These are phyloP conservation scores for Coprinopsis sp. DNA, from an alignment of 768 basidiomycete genomes.

Conservation along the genomic window DNA sequence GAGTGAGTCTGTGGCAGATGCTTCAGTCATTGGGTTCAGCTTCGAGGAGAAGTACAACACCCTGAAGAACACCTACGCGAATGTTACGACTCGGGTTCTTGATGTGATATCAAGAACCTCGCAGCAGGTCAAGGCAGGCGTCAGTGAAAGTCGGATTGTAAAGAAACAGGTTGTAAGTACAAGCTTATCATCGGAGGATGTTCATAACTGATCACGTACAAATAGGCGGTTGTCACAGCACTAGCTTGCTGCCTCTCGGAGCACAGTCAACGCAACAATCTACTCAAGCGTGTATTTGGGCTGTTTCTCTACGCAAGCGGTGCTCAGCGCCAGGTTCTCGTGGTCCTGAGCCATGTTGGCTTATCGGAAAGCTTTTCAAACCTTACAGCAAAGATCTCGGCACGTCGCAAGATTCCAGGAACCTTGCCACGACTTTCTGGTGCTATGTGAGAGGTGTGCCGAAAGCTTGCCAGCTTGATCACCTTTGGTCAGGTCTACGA, in stretches of 20 bases:
- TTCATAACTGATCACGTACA: too few species aligned
- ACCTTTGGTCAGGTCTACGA: constrained; percentile 26
- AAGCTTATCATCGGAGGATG: too few species aligned
- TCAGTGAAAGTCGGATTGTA: neutral
- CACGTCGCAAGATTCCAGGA: constrained; percentile 8
- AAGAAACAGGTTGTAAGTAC: neutral
- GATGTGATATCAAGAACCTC: neutral
- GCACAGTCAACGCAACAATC: constrained; percentile 29
- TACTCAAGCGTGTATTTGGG: constrained; percentile 19
- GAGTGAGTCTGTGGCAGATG: neutral
- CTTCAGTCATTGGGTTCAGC: neutral
- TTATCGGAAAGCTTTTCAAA: constrained; percentile 25
- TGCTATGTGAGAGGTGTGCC: constrained; percentile 15
- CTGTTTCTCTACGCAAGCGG: constrained; percentile 30
- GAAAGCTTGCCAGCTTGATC: constrained; percentile 17
- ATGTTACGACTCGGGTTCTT: neutral
- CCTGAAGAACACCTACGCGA: neutral
- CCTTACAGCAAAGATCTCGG: constrained; percentile 11
- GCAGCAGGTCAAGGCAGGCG: neutral
- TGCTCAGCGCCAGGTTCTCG: constrained; percentile 25
- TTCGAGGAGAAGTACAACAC: neutral
- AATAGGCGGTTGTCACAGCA: too few species aligned
- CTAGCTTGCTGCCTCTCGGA: constrained; percentile 26
- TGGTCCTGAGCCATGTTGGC: constrained; percentile 24
- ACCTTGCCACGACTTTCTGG: constrained; percentile 20